Evolutionary conservation across 176 grass and related monocot genomes (phyloP).

Genomic region (Thinopyrum elongatum): DNA sequence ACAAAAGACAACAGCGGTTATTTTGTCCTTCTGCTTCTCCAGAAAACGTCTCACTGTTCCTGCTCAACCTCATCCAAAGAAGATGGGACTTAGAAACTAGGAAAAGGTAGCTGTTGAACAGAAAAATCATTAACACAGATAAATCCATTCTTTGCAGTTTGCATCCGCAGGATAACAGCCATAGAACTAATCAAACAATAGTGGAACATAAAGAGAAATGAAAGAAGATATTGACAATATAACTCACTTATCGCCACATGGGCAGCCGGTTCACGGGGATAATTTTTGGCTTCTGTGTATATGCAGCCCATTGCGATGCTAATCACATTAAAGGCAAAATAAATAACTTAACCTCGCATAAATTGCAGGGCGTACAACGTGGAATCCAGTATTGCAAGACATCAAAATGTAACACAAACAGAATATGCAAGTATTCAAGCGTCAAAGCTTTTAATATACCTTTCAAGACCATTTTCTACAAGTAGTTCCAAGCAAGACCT

Average conservation of each 20-base stretch:
- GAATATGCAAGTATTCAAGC: conserved; percentile 5
- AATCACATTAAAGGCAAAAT: conserved; percentile 35
- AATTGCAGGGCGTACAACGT: background rate
- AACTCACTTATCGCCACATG: conserved; percentile 98
- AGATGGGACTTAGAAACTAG: conserved; percentile 19
- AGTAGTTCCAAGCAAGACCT: conserved; percentile 93
- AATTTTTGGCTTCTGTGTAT: conserved; percentile 95
- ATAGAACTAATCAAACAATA: conserved; percentile 14
- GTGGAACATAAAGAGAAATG: background rate
- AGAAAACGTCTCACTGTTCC: conserved; percentile 89
- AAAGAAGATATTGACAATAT: conserved; percentile 11
- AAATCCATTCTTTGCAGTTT: conserved; percentile 13
- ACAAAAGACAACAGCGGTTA: conserved; percentile 86
- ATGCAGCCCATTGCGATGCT: conserved; percentile 96
- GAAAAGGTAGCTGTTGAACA: background rate
- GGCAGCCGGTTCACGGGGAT: conserved; percentile 93
- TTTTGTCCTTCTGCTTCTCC: conserved; percentile 97
- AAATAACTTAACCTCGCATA: conserved; percentile 21
- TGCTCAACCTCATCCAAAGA: conserved; percentile 38
- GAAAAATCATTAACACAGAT: background rate
- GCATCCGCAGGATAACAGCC: background rate
- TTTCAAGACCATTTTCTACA: conserved; percentile 88
- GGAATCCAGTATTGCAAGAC: background rate
- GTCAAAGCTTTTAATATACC: conserved; percentile 36
- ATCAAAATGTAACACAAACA: background rate